Evolutionary conservation across 1,139 yeast species (phyloP), one percentile per base, ranked within the genome.

Genomic region (Arxiozyma telluris): DNA sequence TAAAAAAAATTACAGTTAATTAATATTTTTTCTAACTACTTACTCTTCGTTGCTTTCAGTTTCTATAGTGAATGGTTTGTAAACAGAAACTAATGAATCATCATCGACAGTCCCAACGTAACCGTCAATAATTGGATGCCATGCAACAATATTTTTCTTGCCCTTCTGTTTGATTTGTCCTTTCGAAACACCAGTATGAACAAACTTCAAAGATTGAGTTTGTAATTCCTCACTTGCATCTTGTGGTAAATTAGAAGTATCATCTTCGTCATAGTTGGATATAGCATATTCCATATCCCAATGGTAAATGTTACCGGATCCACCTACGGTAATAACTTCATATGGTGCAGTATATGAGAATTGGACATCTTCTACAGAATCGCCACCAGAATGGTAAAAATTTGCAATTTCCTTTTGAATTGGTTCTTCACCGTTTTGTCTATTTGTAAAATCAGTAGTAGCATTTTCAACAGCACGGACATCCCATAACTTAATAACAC

Each of bases 401-500:
- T 57, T 56, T 15, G 61, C 64, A 21, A 67, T 51, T 52, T 65
- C 68, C 42, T 58, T 59, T 44, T 66, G 67, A 41, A 59, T 58
- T 38, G 67, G 68, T 30, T 62, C 66, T 51, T 64, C 61, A 27
- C 66, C 65, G 48, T 64, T 59, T 53, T 63, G 65, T 48, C 66
- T 59, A 45, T 59, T 55, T 1, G 64, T 43, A 39, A 62, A 57
- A 47, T 60, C 64, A 11, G 58, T 53, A 1, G 64, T 57, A 7
- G 67, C 65, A 22, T 60, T 61, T 27, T 60, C 59, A 4, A 64
- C 63, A 11, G 69, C 63, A 52, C 71, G 63, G 27, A 65, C 59
- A 58, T 67, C 71, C 71, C 71, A 67, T 49, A 67, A 57, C 52
- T 67, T 67, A 50, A 67, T 58, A 42, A 61, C 59, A 51, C 71